Base-by-base conservation (phyloP, 768 basidiomycete species). In the Hygrophoropsis aurantiaca region DNA sequence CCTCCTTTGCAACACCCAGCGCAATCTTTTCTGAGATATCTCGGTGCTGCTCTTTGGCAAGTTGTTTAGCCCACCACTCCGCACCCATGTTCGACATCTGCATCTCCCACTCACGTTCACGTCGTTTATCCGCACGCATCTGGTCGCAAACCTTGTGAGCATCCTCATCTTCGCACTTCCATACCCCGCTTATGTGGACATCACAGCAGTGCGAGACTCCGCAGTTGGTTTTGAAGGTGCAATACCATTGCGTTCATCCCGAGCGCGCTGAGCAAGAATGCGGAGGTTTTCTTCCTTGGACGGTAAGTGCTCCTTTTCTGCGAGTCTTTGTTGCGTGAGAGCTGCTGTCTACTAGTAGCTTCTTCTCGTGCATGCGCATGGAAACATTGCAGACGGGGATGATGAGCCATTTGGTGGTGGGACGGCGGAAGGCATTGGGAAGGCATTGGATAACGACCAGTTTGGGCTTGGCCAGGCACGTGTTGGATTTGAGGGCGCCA, bases 11-110 rank as follows among this genome's bases (percentile, higher is more conserved):
- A 40, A 99, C 82, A 32, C 97, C 97, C 25, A 99, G 82, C 4
- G 97, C 97, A 43, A 99, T 85, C 77, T 99, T 98, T 71, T 99
- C 97, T 2, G 97, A 99, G 39, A 99, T 98, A 67, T 98, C 97
- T 59, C 97, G 91, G 65, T 98, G 95, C 70, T 97, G 94, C 56
- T 97, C 92, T 45, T 90, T 84, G 18, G 95, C 94, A 50, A 98
- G 74, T 79, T 90, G 84, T 74, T 97, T 97, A 32, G 97, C 94
- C 13, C 97, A 80, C 61, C 94, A 91, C 68, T 98, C 97, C 24
- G 87, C 81, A 20, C 97, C 97, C 97, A 99, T 99, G 61, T 98
- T 97, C 68, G 80, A 93, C 94, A 98, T 95, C 50, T 97, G 78
- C 90, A 99, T 82, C 69, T 99, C 95, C 32, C 94, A 84, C 72